A percentile compares a stretch with the other conserved stretches of the same genome.
Evolutionary conservation across 768 basidiomycete species (phyloP).

Genomic region (Gloeopeniophorella convolvens): DNA sequence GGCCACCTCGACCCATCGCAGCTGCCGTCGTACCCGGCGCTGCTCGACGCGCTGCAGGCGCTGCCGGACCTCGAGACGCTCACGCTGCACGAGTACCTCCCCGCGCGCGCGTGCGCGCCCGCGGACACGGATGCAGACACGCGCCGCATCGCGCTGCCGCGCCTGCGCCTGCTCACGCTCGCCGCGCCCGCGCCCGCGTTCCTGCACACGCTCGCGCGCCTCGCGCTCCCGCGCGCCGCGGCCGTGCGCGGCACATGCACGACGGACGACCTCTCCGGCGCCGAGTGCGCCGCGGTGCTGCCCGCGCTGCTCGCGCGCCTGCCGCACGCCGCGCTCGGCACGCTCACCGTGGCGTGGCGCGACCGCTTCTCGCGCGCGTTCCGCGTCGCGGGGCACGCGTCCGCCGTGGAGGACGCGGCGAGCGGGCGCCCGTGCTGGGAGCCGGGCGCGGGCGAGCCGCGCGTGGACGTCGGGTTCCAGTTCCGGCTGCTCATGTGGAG

Average conservation of each 20-base stretch:
- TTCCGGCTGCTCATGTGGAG: slow-evolving; percentile 14
- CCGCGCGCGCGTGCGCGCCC: background rate
- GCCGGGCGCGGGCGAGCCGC: background rate
- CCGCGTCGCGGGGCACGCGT: slow-evolving; percentile 2
- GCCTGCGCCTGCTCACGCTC: slow-evolving; percentile 3
- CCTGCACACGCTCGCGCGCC: slow-evolving; percentile 1
- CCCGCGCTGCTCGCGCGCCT: slow-evolving; percentile 8
- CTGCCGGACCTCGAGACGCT: slow-evolving; percentile 8
- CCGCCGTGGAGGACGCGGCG: background rate
- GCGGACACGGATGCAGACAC: too few species aligned
- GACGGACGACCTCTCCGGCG: slow-evolving; percentile 8
- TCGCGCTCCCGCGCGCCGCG: slow-evolving; percentile 1
- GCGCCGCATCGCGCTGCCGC: background rate
- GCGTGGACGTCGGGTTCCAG: slow-evolving; percentile 1
- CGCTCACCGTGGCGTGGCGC: slow-evolving; percentile 12
- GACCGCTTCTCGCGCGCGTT: slow-evolving; percentile 7
- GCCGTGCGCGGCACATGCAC: background rate
- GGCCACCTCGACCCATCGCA: background rate
- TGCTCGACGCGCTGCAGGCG: slow-evolving; percentile 3
- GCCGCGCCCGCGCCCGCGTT: background rate
- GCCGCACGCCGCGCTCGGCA: slow-evolving; percentile 10
- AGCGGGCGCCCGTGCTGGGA: background rate
- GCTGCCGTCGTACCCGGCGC: slow-evolving; percentile 3
- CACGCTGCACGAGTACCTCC: background rate
- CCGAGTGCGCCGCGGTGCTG: slow-evolving; percentile 11